Evolutionary conservation across 148 eudicot genomes (phyloP), one percentile per base, ranked within the genome.

Genomic region (Silene latifolia): DNA sequence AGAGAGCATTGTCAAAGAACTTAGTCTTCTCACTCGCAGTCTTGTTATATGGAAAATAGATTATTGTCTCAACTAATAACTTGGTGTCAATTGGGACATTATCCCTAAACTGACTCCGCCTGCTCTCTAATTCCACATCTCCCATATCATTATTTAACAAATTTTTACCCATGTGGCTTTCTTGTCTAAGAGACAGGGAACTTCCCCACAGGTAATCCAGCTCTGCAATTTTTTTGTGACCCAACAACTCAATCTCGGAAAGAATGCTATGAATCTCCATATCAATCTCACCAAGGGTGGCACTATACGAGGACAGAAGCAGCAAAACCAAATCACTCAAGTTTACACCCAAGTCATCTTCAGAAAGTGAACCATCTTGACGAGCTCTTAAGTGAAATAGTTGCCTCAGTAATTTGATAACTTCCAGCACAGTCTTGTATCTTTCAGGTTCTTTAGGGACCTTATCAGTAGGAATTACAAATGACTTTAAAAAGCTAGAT

Each of bases 201-300:
- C 72, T 76, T 79, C 99, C 99, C 99, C 99, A 96, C 61, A 96
- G 84, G 72, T 83, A 96, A 87, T 96, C 99, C 82, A 86, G 80
- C 65, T 92, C 86, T 73, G 86, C 89, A 32, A 90, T 47, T 79
- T 68, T 63, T 25, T 85, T 83, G 67, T 82, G 62, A 64, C 78
- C 63, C 65, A 64, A 62, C 54, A 83, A 77, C 82, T 90, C 92
- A 69, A 92, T 84, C 53, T 88, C 88, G 67, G 60, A 79, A 63
- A 96, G 87, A 77, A 92, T 81, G 21, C 79, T 78, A 78, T 85
- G 86, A 67, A 96, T 85, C 85, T 90, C 99, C 82, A 92, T 63
- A 76, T 96, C 99, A 74, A 85, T 72, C 80, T 92, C 93, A 83
- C 85, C 75, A 9, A 87, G 51, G 10, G 97, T 96, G 70, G 98